Percentiles rank a stretch among this genome's conserved stretches.
phyloP scores from a whole-genome alignment of 2,329 filamentous ascomycete genomes.

The Phialophora expanda region DNA sequence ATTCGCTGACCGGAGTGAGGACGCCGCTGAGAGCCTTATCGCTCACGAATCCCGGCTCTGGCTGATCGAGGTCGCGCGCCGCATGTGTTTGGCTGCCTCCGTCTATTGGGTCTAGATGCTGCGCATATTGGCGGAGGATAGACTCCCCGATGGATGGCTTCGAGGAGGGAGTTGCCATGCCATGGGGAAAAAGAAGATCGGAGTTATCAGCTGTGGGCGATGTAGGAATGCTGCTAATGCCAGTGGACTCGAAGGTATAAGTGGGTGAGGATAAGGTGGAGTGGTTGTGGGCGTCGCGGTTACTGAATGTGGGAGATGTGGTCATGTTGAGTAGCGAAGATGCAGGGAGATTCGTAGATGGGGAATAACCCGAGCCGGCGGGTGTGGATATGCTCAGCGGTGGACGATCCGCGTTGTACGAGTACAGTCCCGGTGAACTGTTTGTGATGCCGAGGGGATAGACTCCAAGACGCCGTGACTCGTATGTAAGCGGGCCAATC shows the following conservation, averaged over 20 bases:
- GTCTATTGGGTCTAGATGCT: conserved; percentile 51
- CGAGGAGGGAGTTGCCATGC: conserved; percentile 39
- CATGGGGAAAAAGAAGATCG: conserved; percentile 36
- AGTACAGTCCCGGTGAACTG: neutral
- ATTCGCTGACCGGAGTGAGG: conserved; percentile 36
- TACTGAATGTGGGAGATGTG: conserved; percentile 18
- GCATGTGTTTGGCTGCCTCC: conserved; percentile 45
- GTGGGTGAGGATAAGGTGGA: conserved; percentile 39
- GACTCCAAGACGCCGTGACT: conserved; percentile 1
- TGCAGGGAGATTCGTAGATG: neutral
- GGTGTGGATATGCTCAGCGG: conserved; percentile 8
- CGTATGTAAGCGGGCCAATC: conserved; percentile 18
- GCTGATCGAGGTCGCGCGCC: conserved; percentile 26
- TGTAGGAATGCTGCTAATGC: conserved; percentile 33
- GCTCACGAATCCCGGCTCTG: conserved; percentile 35
- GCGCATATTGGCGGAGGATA: conserved; percentile 52
- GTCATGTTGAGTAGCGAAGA: conserved; percentile 9
- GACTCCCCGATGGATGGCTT: conserved; percentile 43
- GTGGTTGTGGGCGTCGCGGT: conserved; percentile 27
- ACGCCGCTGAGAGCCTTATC: conserved; percentile 35
- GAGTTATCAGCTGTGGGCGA: conserved; percentile 40
- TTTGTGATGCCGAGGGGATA: conserved; percentile 6
- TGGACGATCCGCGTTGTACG: conserved; percentile 5
- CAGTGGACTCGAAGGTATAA: conserved; percentile 32
- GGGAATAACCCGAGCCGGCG: conserved; percentile 22